A percentile compares a stretch with the other conserved stretches of the same genome.
phyloP scores from a whole-genome alignment of 352 stramenopile species.

The Ochromonadaceae sp. region DNA sequence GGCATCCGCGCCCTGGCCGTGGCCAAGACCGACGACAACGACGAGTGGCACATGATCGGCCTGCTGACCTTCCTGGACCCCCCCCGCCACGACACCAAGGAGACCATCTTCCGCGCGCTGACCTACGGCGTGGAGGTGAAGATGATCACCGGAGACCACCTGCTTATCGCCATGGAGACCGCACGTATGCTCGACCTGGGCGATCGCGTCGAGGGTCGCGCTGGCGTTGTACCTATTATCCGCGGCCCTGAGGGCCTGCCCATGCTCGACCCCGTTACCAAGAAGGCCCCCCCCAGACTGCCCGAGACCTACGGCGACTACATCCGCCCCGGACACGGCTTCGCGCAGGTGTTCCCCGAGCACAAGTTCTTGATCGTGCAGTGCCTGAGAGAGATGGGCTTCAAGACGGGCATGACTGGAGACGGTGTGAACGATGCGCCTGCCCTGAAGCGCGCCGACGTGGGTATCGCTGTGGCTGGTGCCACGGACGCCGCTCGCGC shows the following conservation, averaged over 20 bases:
- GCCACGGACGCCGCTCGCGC: constrained; percentile 56
- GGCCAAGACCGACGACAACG: constrained; percentile 18
- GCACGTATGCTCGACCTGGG: constrained; percentile 67
- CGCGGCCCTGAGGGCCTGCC: constrained; percentile 47
- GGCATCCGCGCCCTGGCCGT: constrained; percentile 24
- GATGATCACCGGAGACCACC: constrained; percentile 70
- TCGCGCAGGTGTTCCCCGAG: constrained; percentile 64
- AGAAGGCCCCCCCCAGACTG: background rate
- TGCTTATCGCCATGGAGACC: constrained; percentile 61
- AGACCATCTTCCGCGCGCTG: constrained; percentile 58
- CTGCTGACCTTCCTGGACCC: constrained; percentile 71
- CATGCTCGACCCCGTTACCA: constrained; percentile 37
- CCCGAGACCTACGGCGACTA: background rate
- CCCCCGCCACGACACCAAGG: constrained; percentile 65
- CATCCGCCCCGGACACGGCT: constrained; percentile 45
- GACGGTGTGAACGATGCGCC: constrained; percentile 73
- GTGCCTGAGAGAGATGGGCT: constrained; percentile 48
- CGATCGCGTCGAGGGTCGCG: constrained; percentile 34
- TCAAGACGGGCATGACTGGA: constrained; percentile 62
- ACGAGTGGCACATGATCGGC: constrained; percentile 62
- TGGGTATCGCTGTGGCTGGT: constrained; percentile 23
- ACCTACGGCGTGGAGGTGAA: constrained; percentile 59
- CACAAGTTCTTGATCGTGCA: constrained; percentile 67
- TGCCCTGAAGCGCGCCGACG: constrained; percentile 42
- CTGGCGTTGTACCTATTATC: constrained; percentile 33